phyloP scores from a whole-genome alignment of 768 basidiomycete genomes.

The Macrocybe gigantea region DNA sequence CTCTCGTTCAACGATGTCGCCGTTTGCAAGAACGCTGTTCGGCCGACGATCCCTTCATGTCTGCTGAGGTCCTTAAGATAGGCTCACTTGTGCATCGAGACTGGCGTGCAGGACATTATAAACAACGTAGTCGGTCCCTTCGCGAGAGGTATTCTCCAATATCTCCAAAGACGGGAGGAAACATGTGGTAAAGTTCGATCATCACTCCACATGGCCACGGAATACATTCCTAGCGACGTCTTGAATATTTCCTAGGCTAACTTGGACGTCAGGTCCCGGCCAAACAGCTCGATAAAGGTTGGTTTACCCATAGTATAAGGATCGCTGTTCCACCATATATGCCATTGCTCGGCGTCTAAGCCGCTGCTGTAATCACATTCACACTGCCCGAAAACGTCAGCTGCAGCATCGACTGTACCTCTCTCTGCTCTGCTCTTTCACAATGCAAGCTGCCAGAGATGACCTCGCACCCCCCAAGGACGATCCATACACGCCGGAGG shows the following conservation, averaged over 20 bases:
- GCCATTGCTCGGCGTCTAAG: too few relatives aligned
- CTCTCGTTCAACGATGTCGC: neutral
- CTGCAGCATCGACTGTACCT: too few relatives aligned
- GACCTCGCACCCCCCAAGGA: slow-evolving; percentile 70
- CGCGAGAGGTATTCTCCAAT: neutral
- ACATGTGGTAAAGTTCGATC: slow-evolving; percentile 14
- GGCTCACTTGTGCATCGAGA: neutral
- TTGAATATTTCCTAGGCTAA: slow-evolving; percentile 12
- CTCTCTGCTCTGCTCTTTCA: too few relatives aligned
- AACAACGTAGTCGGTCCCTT: neutral
- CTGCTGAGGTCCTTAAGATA: neutral
- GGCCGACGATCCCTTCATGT: neutral
- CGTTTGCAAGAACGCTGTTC: too few relatives aligned
- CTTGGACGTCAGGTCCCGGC: slow-evolving; percentile 23
- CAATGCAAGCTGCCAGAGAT: slow-evolving; percentile 57
- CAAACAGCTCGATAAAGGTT: slow-evolving; percentile 25
- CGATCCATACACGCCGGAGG: slow-evolving; percentile 66
- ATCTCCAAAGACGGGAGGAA: slow-evolving; percentile 13
- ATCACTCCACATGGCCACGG: slow-evolving; percentile 14
- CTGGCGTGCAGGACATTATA: slow-evolving; percentile 2
- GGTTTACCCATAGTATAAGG: slow-evolving; percentile 19
- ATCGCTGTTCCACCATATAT: too few relatives aligned
- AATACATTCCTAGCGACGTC: slow-evolving; percentile 16
- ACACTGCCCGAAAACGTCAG: too few relatives aligned
- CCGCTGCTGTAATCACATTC: too few relatives aligned